These are phyloP conservation scores for Phaeosphaeriaceae sp. DNA, from an alignment of 2,329 filamentous ascomycete genomes.

Conservation along the genomic window DNA sequence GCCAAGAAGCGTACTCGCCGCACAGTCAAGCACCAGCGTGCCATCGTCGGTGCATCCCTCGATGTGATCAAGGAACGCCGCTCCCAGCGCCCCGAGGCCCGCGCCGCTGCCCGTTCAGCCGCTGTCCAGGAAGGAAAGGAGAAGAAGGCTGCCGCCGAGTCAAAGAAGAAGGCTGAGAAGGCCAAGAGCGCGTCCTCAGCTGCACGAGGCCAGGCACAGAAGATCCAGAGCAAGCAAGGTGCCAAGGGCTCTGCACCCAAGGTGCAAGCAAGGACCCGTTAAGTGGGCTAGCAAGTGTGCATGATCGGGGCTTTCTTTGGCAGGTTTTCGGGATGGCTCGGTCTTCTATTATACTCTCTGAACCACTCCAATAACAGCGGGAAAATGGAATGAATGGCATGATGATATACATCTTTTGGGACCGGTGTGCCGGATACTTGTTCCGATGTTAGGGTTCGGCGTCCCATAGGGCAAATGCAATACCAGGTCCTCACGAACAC, in stretches of 20 bases:
- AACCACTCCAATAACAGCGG: slow-evolving; percentile 28
- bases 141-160: slow-evolving; percentile 88
- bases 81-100: slow-evolving; percentile 91
- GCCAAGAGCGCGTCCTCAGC: slow-evolving; percentile 82
- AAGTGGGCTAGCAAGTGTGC: slow-evolving; percentile 52
- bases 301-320: slow-evolving; percentile 31
- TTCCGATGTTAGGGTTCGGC: slow-evolving; percentile 37
- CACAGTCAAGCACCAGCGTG: slow-evolving; percentile 98
- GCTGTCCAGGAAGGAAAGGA: slow-evolving; percentile 99
- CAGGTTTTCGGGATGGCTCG: slow-evolving; percentile 38
- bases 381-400: slow-evolving; percentile 40
- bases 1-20: slow-evolving; percentile 99
- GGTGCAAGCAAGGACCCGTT: slow-evolving; percentile 86
- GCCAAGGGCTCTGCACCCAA: slow-evolving; percentile 88
- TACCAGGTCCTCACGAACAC: slow-evolving; percentile 42
- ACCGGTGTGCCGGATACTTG: slow-evolving; percentile 31
- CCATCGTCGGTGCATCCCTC: slow-evolving; percentile 97
- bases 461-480: slow-evolving; percentile 45
- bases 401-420: slow-evolving; percentile 36
- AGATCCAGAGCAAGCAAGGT: slow-evolving; percentile 95
- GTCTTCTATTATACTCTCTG: slow-evolving; percentile 38
- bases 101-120: slow-evolving; percentile 83
- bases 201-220: slow-evolving; percentile 76
- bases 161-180: slow-evolving; percentile 99
- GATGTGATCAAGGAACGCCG: slow-evolving; percentile 99